A percentile compares a stretch with the other conserved stretches of the same genome.
phyloP scores from a whole-genome alignment of 2,329 filamentous ascomycete species.

The Monosporascus sp. region DNA sequence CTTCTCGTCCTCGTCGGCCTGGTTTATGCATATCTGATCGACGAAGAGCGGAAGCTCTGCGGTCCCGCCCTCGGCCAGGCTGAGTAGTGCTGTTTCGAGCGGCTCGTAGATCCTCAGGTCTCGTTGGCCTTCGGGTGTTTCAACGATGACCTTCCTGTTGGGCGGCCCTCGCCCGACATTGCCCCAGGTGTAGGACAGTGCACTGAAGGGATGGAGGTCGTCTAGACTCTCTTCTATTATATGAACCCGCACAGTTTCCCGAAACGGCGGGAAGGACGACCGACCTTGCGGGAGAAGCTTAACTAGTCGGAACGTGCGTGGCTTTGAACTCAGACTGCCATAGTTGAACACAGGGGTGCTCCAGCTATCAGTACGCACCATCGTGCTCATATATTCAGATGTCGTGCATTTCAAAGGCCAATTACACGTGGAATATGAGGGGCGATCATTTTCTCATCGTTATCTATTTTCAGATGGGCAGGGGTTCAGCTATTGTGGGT shows the following conservation, averaged over 20 bases:
- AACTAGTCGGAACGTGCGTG: slow-evolving; percentile 18
- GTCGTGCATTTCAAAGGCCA: not conserved
- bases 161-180: slow-evolving; percentile 6
- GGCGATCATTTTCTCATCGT: too few species aligned
- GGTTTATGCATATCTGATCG: slow-evolving; percentile 19
- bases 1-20: slow-evolving; percentile 10
- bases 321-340: slow-evolving; percentile 1
- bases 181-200: slow-evolving; percentile 28
- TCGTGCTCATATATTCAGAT: not conserved
- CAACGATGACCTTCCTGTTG: slow-evolving; percentile 22
- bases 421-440: not conserved
- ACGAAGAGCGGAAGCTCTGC: slow-evolving; percentile 8
- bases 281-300: slow-evolving; percentile 16
- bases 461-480: too few species aligned
- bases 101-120: slow-evolving; percentile 20
- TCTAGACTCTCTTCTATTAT: slow-evolving; percentile 19
- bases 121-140: slow-evolving; percentile 5
- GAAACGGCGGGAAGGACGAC: slow-evolving; percentile 10
- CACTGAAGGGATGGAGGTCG: slow-evolving; percentile 15
- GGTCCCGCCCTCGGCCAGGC: slow-evolving; percentile 12
- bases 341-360: slow-evolving; percentile 3
- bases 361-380: not conserved
- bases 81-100: slow-evolving; percentile 24
- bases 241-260: slow-evolving; percentile 20
- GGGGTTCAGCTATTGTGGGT: too few species aligned